Evolutionary conservation across 2,329 filamentous ascomycete species (phyloP), one percentile per base, ranked within the genome.

Genomic region (Claviceps quebecensis): DNA sequence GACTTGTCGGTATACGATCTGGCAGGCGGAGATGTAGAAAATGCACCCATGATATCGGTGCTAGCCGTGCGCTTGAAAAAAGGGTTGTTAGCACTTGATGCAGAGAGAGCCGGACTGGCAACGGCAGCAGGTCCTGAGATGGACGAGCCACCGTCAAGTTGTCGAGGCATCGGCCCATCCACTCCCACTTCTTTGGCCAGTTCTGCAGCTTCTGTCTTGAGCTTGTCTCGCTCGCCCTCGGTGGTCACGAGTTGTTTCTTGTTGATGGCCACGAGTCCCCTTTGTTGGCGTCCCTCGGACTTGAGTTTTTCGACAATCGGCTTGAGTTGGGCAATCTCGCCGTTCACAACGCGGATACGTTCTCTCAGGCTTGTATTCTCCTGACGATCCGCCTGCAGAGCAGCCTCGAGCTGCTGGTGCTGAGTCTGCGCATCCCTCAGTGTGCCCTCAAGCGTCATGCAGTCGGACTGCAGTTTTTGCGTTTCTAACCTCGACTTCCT

Each of bases 201-300:
- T 49, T 80, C 81, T 53, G 83, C 83, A 45, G 84, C 83, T 65
- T 97, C 91, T 1, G 74, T 72, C 70, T 89, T 90, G 40, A 95
- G 73, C 72, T 87, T 91, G 54, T 97, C 91, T 36, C 87, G 80
- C 65, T 97, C 91, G 47, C 79, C 80, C 67, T 98, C 93, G 52
- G 85, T 87, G 1, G 90, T 96, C 38, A 84, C 80, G 54, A 97
- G 73, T 69, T 98, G 93, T 72, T 98, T 98, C 75, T 94, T 97
- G 71, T 96, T 96, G 70, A 98, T 98, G 44, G 93, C 90, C 34
- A 95, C 91, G 57, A 97, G 75, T 17, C 93, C 93, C 71, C 95
- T 97, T 63, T 97, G 90, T 66, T 97, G 93, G 43, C 93, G 83
- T 26, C 89, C 89, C 59, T 96, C 89, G 13, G 85, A 87, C 65